A percentile compares a stretch with the other conserved stretches of the same genome.
Evolutionary conservation across 306 rosid species (phyloP).

Genomic region (Hippophae rhamnoides): DNA sequence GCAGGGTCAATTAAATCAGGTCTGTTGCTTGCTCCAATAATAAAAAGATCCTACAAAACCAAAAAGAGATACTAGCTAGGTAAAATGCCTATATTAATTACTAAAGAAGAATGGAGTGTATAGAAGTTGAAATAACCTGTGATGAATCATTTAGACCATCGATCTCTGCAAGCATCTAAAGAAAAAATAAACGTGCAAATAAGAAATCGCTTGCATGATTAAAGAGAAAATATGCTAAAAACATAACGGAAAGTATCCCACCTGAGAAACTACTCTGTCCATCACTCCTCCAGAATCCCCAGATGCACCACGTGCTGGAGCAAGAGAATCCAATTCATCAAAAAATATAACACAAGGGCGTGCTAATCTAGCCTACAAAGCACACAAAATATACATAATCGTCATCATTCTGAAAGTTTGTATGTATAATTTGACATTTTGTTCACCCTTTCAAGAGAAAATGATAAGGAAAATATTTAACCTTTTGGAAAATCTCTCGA

Average conservation of each 20-base stretch:
- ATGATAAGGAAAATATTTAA: conserved; percentile 22
- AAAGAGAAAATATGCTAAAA: conserved; percentile 1
- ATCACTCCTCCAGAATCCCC: conserved; percentile 97
- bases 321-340: conserved; percentile 95
- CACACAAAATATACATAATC: conserved; percentile 8
- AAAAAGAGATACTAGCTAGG: conserved; percentile 14
- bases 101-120: not conserved
- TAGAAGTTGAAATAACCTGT: conserved; percentile 43
- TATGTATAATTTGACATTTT: not conserved
- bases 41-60: conserved; percentile 67
- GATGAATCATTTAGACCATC: conserved; percentile 86
- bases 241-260: conserved; percentile 17
- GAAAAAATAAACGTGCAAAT: conserved; percentile 15
- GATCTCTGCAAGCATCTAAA: conserved; percentile 95
- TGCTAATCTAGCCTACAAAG: conserved; percentile 80
- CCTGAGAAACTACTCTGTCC: conserved; percentile 99
- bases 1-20: conserved; percentile 97
- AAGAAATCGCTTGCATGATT: conserved; percentile 19
- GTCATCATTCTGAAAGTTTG: not conserved
- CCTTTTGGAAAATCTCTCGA: conserved; percentile 89
- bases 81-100: conserved; percentile 12
- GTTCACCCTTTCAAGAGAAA: conserved; percentile 8
- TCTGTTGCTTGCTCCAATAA: conserved; percentile 96
- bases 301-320: conserved; percentile 95
- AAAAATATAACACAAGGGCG: conserved; percentile 96